Base-by-base conservation (phyloP, 176 grass and related monocot genomes). In the Eragrostis nindensis region DNA sequence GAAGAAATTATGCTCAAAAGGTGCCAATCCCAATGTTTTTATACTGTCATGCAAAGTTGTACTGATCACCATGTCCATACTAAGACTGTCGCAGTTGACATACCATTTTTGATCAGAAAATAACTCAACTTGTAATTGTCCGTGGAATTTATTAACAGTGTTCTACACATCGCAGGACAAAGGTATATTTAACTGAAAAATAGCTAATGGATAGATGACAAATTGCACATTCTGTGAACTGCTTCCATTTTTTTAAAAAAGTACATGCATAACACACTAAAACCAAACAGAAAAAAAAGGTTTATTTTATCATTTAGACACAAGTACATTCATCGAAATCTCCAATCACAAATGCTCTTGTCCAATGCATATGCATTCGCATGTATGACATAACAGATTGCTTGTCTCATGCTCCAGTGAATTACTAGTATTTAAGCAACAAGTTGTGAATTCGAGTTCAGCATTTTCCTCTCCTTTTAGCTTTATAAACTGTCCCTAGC, bases 51-150 rank as follows among this genome's bases (percentile, higher is more conserved):
- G 55, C 7, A 47, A 36, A 81, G 17, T 11, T 71, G 45, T 46
- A 32, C 12, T 24, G 52, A 81, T 22, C 44, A 48, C 7, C 59
- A 42, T 18, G n/a, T 36, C 22, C 17, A 71, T 48, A 30, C 39
- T 38, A 71, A 71, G 18, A 47, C 26, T 48, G 1, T 5, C 2
- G 41, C 7, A 61, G 56, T 16, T 72, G 14, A 36, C 19, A 15
- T 82, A 63, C 47, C 62, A 26, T 39, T 71, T 61, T 24, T 49
- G 15, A 71, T 14, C 12, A 24, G 26, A 62, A 46, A 47, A 71
- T 25, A 26, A 63, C 10, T 63, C 13, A 49, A 73, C 43, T 44
- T 12, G 30, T 40, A 73, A 18, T 50, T 40, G 13, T 38, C 11
- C 26, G 30, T 54, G 45, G 24, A 64, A 64, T 64, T 52, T 62